phyloP scores from a whole-genome alignment of 805 yeast genomes.

The Saccharomycopsis malanga region DNA sequence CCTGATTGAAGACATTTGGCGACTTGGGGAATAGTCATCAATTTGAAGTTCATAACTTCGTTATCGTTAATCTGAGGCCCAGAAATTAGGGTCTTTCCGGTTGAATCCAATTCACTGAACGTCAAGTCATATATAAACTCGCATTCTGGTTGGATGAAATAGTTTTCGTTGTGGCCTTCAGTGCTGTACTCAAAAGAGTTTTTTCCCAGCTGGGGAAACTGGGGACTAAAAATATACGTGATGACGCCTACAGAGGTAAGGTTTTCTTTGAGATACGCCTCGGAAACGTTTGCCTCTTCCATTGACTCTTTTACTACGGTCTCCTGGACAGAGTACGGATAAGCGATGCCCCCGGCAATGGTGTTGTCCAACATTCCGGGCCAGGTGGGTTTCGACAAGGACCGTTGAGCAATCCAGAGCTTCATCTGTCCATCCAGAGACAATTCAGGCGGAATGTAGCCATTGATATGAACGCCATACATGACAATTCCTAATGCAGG shows the following conservation, averaged over 20 bases:
- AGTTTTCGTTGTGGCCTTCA: constrained; percentile 33
- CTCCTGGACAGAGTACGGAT: constrained; percentile 66
- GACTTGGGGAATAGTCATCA: constrained; percentile 57
- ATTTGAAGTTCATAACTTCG: constrained; percentile 67
- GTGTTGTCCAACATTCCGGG: constrained; percentile 91
- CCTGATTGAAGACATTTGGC: constrained; percentile 40
- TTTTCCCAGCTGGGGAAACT: constrained; percentile 27
- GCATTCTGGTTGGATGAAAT: constrained; percentile 82
- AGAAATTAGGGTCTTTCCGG: constrained; percentile 27
- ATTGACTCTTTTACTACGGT: constrained; percentile 79
- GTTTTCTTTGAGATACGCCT: constrained; percentile 40
- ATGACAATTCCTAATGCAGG: constrained; percentile 80
- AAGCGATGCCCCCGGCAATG: constrained; percentile 90
- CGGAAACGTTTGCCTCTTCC: constrained; percentile 82
- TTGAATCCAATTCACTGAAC: constrained; percentile 32
- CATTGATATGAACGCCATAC: constrained; percentile 85
- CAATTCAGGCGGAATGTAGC: constrained; percentile 49
- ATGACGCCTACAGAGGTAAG: constrained; percentile 54
- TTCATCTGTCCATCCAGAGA: constrained; percentile 37
- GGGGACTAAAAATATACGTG: constrained; percentile 49
- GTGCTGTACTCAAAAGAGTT: constrained; percentile 24
- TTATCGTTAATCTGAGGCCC: constrained; percentile 58
- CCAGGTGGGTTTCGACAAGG: constrained; percentile 73
- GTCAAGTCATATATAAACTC: constrained; percentile 72
- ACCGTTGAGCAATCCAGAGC: constrained; percentile 82